Base-by-base conservation (phyloP, 176 grass and related monocot species). In the Cenchrus fungigraminus region DNA sequence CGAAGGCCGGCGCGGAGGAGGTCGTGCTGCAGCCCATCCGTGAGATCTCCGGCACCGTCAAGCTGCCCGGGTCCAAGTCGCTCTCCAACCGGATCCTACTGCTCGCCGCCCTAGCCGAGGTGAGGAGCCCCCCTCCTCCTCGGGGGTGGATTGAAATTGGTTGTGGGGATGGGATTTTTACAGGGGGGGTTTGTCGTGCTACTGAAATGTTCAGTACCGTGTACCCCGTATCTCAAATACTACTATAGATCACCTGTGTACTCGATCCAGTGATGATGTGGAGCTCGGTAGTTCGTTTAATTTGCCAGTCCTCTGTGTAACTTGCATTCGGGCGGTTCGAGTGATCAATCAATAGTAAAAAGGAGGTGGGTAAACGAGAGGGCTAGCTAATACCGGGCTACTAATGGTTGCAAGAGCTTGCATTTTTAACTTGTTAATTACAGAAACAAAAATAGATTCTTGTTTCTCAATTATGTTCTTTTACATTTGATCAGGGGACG, bases 41-140 rank as follows among this genome's bases (percentile, higher is more conserved):
- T 79, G 97, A 99, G 87, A 96, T 99, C 87, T 99, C 97, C 22
- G 93, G 97, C 29, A 85, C 88, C 55, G 90, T 99, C 6, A 90
- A 92, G 65, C 87, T 99, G 77, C 97, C 97, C 0, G 97, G 97
- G 3, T 99, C 97, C 76, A 99, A 99, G 87, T 99, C 97, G 16
- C 90, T 99, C 8, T 99, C 97, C 65, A 99, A 99, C 89, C 88
- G 97, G 85, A 99, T 94, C 89, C 97, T 99, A 49, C 97, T 99
- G 2, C 93, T 99, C 49, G 87, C 94, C 16, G 97, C 97, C 10
- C 84, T 96, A 6, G 92, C 97, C 22, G 93, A 96, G 97, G 97
- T 99, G 56, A 96, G 71, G 4, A 19, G 7, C 5, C 0, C 3
- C 34, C 0, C 3, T 58, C 45, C 11, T 43, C 2, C 11, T 57